phyloP scores from a whole-genome alignment of 306 rosid genomes.

The Canavalia ensiformis region DNA sequence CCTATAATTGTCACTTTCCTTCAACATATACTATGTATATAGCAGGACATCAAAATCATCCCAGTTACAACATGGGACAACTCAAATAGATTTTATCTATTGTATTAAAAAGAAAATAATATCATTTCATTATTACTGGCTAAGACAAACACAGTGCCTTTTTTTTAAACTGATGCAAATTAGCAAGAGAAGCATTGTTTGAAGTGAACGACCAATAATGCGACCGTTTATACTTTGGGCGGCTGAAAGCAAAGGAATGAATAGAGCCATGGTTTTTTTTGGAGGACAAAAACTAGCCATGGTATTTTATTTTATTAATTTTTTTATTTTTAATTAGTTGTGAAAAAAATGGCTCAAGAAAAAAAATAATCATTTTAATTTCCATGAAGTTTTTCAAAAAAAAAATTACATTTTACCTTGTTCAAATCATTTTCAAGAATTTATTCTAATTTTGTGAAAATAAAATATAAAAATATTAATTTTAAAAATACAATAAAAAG shows the following conservation, averaged over 20 bases:
- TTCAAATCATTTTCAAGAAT: too few species aligned
- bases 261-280: not conserved
- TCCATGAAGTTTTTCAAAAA: not conserved
- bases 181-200: not conserved
- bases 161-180: not conserved
- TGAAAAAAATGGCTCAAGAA: not conserved
- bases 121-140: not conserved
- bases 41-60: not conserved
- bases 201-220: constrained; percentile 17
- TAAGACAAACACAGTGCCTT: not conserved
- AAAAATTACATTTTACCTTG: not conserved
- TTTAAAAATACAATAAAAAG: not conserved
- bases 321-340: not conserved
- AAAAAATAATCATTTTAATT: not conserved
- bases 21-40: not conserved
- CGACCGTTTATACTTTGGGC: constrained; percentile 15
- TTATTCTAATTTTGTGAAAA: too few species aligned
- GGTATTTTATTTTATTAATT: not conserved
- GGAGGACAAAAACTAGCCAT: not conserved
- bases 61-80: constrained; percentile 7
- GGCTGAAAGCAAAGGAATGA: constrained; percentile 20
- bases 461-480: not conserved
- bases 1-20: not conserved
- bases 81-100: not conserved
- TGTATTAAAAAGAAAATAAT: not conserved